phyloP scores from a whole-genome alignment of 345 rosid species.

The Moricandia arvensis region DNA sequence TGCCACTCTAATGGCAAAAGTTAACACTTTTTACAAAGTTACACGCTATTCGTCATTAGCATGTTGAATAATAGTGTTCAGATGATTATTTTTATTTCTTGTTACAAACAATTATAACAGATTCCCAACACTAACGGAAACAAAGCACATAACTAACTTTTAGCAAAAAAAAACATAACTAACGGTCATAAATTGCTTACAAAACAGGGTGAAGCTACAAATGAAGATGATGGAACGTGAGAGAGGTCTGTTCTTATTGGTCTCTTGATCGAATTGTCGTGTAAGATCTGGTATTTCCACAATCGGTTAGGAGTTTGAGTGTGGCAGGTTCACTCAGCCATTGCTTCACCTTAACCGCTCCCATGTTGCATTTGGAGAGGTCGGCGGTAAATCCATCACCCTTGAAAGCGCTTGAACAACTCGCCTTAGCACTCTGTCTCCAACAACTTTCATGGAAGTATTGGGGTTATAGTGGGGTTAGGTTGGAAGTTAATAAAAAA shows the following conservation, averaged over 20 bases:
- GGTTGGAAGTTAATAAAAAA: background rate
- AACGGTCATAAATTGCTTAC: background rate
- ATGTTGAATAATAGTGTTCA: background rate
- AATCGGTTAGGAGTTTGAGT: conserved; percentile 61
- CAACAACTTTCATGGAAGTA: no score
- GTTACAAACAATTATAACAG: background rate
- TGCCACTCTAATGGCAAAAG: no score
- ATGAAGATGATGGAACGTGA: conserved; percentile 22
- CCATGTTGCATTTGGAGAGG: conserved; percentile 71
- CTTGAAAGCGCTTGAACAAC: conserved; percentile 41
- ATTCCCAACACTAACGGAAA: background rate
- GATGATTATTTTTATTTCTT: background rate
- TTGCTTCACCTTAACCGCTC: conserved; percentile 67
- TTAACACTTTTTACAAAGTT: no score
- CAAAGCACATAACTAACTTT: no score
- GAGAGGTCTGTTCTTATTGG: background rate
- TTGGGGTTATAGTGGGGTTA: conserved; percentile 31
- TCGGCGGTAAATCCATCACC: conserved; percentile 74
- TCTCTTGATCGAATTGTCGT: conserved; percentile 5
- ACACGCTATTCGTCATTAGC: no score
- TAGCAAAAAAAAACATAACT: no score
- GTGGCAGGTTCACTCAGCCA: conserved; percentile 87
- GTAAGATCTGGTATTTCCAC: background rate
- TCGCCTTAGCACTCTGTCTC: no score
- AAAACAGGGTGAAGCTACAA: conserved; percentile 14